Evolutionary conservation across 768 basidiomycete species (phyloP), one percentile per base, ranked within the genome.

Genomic region (Panus rudis): DNA sequence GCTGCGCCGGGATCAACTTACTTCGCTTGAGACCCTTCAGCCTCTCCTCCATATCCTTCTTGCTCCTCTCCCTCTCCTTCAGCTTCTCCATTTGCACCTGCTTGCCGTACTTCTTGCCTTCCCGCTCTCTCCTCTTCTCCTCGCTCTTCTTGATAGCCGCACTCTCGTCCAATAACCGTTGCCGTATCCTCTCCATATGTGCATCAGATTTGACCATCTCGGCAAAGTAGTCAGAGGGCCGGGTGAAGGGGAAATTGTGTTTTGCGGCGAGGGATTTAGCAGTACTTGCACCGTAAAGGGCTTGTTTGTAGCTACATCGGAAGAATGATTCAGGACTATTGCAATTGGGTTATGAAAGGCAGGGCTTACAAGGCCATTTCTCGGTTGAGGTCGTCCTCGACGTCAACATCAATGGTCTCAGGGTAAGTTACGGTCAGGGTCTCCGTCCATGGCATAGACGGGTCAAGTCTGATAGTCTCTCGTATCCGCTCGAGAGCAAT

Each of bases 121-220:
- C 87, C 35, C 96, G 75, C 63, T 97, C 89, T 54, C 82, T 84
- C 51, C 86, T 78, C 56, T 91, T 92, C 42, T 91, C 86, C 58
- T 98, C 94, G 46, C 84, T 76, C 62, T 86, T 88, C 63, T 96
- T 92, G 53, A 98, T 92, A 1, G 75, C 73, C 1, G 91, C 87
- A 20, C 71, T 67, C 62, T 98, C 96, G 63, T 98, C 88, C 21
- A 98, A 72, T 20, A 98, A 64, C 14, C 84, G 79, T 49, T 91
- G 84, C 42, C 96, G 84, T 52, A 98, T 88, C 46, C 92, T 81
- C 61, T 96, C 92, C 96, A 99, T 99, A 65, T 99, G 96, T 6
- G 86, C 70, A 55, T 99, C 96, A 24, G 82, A 84, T 64, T 98
- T 97, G 52, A 97, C 85, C 94, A 98, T 98, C 66, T 98, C 94